A percentile compares a stretch with the other conserved stretches of the same genome.
Conservation (phyloP, 225 moss, liverwort and hornwort genomes). For the Physcomitrellopsis africana region DNA sequence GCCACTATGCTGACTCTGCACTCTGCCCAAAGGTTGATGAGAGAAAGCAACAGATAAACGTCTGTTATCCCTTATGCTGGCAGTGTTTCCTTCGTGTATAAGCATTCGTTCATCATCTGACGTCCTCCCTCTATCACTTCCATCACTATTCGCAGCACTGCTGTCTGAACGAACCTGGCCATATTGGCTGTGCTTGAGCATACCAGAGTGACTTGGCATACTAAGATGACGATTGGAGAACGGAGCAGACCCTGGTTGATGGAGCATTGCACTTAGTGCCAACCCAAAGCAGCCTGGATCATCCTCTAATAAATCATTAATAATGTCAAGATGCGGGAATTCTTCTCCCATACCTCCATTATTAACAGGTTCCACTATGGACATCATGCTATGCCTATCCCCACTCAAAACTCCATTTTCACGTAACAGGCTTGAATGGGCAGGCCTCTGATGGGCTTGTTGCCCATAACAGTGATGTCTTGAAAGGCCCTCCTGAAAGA, state of each 20-base stretch:
- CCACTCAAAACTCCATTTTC: slow-evolving; percentile 55
- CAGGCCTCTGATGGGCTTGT: slow-evolving; percentile 46
- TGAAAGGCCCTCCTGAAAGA: slow-evolving; percentile 47
- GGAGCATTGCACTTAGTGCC: slow-evolving; percentile 71
- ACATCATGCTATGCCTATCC: slow-evolving; percentile 53
- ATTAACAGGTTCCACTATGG: slow-evolving; percentile 59
- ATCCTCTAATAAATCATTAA: slow-evolving; percentile 94
- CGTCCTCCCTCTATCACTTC: slow-evolving; percentile 75
- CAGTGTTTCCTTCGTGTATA: slow-evolving; percentile 54
- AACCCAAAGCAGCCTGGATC: slow-evolving; percentile 76
- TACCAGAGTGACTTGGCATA: slow-evolving; percentile 55
- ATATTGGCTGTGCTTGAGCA: slow-evolving; percentile 82
- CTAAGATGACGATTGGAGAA: slow-evolving; percentile 63
- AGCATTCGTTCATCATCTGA: slow-evolving; percentile 59
- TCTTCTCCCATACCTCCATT: slow-evolving; percentile 88
- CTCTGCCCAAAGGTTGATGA: slow-evolving; percentile 68
- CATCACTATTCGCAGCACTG: slow-evolving; percentile 59
- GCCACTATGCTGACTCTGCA: slow-evolving; percentile 83
- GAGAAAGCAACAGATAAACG: slow-evolving; percentile 64
- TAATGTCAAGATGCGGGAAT: slow-evolving; percentile 98
- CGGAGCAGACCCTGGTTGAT: slow-evolving; percentile 61
- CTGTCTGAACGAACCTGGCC: slow-evolving; percentile 68
- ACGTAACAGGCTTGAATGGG: slow-evolving; percentile 41
- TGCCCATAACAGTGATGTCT: slow-evolving; percentile 53
- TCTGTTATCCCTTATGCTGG: slow-evolving; percentile 58